Base-by-base conservation (phyloP, 2,329 filamentous ascomycete genomes). In the Colletotrichum agaves region DNA sequence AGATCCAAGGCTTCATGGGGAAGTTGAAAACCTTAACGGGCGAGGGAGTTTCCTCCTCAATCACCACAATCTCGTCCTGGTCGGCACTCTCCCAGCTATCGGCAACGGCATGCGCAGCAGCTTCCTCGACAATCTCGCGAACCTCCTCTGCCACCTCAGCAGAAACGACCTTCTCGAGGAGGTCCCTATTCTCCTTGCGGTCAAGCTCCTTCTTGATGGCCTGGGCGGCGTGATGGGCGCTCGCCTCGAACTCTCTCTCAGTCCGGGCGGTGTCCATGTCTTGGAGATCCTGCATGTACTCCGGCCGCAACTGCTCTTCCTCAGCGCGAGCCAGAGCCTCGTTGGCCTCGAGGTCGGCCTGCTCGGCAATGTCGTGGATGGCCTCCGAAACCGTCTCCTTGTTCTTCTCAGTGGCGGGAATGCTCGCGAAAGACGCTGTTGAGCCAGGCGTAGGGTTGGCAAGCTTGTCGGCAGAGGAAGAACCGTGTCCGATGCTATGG, bases 1-100 rank as follows among this genome's bases (percentile, higher is more conserved):
- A 92, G 71, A 97, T 94, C 85, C 97, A 99, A 4, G 96, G 96
- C 78, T 92, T 93, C 91, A 99, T 93, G 15, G 96, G 96, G 78
- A 99, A 97, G 78, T 97, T 97, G 83, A 93, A 96, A 52, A 98
- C 94, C 76, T 88, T 90, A 71, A 97, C 89, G 27, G 89, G 85
- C 50, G 85, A 82, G 4, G 87, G 79, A 58, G 88, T 86, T 66
- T 90, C 89, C 72, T 91, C 89, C 77, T 93, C 91, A 37, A 88
- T 86, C 52, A 87, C 83, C 19, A 86, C 83, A 75, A 88, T 85
- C 75, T 89, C 85, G 67, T 91, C 91, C 70, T 91, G 89, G 62
- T 94, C 93, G 4, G 91, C 93, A 71, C 91, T 97, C 82, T 97
- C 94, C 94, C 94, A 97, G 79, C 90, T 94, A 71, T 97, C 94